These are phyloP conservation scores for Penicillium sumatraense DNA, from an alignment of 2,329 filamentous ascomycete species.

Conservation along the genomic window DNA sequence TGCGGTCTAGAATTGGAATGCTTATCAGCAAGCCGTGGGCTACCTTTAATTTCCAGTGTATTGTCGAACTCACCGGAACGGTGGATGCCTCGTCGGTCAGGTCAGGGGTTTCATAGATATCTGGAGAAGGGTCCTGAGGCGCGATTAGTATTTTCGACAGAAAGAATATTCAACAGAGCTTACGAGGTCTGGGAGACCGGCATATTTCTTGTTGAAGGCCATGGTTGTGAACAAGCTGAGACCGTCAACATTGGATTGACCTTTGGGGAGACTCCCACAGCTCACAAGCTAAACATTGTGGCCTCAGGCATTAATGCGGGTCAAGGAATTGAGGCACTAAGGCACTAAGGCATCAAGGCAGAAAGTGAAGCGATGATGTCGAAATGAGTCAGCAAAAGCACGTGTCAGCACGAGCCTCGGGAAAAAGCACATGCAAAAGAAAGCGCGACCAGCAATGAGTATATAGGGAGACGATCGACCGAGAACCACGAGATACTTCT, in stretches of 20 bases:
- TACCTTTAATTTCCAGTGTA: neutral
- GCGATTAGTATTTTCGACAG: conserved; percentile 2
- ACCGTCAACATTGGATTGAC: conserved; percentile 14
- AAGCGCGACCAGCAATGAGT: conserved; percentile 7
- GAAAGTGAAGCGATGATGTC: conserved; percentile 1
- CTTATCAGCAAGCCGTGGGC: conserved; percentile 36
- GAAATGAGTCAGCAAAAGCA: conserved; percentile 19
- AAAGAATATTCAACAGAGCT: conserved; percentile 8
- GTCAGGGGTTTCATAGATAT: conserved; percentile 96
- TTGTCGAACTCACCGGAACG: conserved; percentile 71
- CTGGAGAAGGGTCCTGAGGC: conserved; percentile 80
- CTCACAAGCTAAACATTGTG: conserved; percentile 3
- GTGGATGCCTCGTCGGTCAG: conserved; percentile 89
- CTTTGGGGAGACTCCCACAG: neutral
- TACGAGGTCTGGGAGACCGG: conserved; percentile 78
- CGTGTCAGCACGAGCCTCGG: conserved; percentile 25
- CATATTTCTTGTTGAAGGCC: conserved; percentile 81
- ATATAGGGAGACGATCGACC: conserved; percentile 19
- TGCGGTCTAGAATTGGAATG: conserved; percentile 58
- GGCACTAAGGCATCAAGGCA: neutral
- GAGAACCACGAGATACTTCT: neutral
- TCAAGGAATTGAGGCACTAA: neutral
- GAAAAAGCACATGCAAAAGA: conserved; percentile 28
- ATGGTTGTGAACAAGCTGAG: conserved; percentile 49
- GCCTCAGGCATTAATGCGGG: neutral